Base-by-base conservation (phyloP, 2,329 filamentous ascomycete genomes). In the Colletotrichum brevisporum region DNA sequence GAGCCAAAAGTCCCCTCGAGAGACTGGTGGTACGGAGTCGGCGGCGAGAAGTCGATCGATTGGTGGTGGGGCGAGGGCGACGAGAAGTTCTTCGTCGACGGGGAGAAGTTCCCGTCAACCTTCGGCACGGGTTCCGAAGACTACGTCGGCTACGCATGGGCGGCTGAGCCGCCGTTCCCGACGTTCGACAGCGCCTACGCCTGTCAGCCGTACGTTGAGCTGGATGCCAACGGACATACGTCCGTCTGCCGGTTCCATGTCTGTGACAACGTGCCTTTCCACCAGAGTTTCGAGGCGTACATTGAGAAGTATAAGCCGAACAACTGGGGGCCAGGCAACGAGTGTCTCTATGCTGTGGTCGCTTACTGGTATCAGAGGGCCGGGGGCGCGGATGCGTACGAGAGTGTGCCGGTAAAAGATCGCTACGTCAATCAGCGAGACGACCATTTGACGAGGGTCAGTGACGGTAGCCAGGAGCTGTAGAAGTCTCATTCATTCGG, bases 31-130 rank as follows among this genome's bases (percentile, higher is more conserved):
- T 69, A 69, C 41, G 66, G 66, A 0, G 62, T 69, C 5, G 66
- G 66, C 6, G 55, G 62, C 5, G 51, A 60, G 15, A 69, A 69
- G 51, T 69, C 66, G 4, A 56, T 69, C n/a, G 66, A 69, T 16
- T 69, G 66, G 66, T 69, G 66, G 66, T 69, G 66, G 66, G 66
- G 66, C 3, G 66, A 69, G 12, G 66, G 66, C 4, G 66, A 69
- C 13, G 66, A 69, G 51, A 69, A 69, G 45, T 69, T 69, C 62
- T 69, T 69, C 9, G 66, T 66, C 12, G 66, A 69, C 55, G 66
- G 66, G 8, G 66, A 69, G 31, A 60, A 60, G 51, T 69, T 69
- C 51, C 66, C 66, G 13, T 69, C 66, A 2, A 69, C 66, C 0
- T 69, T 69, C 18, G 66, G 66, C 41, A 69, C 66, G 1, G 66